Percentiles rank a stretch among this genome's conserved stretches.
Evolutionary conservation across 768 basidiomycete species (phyloP).

Genomic region (Gyrodon lividus): DNA sequence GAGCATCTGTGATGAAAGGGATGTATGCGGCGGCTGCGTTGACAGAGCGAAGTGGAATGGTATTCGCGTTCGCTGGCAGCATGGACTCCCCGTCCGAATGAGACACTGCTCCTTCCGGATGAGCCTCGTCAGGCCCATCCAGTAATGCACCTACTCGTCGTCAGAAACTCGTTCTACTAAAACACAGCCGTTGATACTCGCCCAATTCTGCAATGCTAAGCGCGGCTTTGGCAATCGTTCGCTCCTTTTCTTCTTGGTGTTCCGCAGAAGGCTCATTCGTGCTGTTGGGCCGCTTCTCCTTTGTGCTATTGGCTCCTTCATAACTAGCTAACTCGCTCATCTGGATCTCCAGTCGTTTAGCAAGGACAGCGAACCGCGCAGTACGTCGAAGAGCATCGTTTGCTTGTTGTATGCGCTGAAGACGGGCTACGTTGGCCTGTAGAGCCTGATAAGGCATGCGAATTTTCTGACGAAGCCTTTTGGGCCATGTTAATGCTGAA

Average conservation of each 20-base stretch:
- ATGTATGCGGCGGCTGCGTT: conserved; percentile 68
- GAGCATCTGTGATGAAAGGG: conserved; percentile 69
- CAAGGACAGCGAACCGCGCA: conserved; percentile 80
- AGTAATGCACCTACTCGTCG: conserved; percentile 46
- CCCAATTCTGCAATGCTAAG: conserved; percentile 89
- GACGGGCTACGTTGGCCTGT: conserved; percentile 63
- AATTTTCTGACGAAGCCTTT: conserved; percentile 86
- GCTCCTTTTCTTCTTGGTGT: conserved; percentile 76
- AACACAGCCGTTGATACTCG: conserved; percentile 37
- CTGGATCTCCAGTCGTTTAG: conserved; percentile 79
- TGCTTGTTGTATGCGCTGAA: conserved; percentile 79
- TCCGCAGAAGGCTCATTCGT: conserved; percentile 26
- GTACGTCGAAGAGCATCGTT: conserved; percentile 83
- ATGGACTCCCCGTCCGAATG: conserved; percentile 10
- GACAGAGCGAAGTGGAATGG: conserved; percentile 70
- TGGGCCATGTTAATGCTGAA: not conserved
- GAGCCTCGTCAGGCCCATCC: conserved; percentile 37
- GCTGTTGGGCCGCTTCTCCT: not conserved
- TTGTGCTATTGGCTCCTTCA: not conserved
- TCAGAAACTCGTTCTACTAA: conserved; percentile 2
- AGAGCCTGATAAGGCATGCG: conserved; percentile 80
- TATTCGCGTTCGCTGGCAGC: conserved; percentile 18
- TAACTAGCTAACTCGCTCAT: conserved; percentile 63
- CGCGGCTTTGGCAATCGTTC: conserved; percentile 91
- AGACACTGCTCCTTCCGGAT: not conserved